phyloP scores from a whole-genome alignment of 257 asterid genomes.

The Anisodus acutangulus region DNA sequence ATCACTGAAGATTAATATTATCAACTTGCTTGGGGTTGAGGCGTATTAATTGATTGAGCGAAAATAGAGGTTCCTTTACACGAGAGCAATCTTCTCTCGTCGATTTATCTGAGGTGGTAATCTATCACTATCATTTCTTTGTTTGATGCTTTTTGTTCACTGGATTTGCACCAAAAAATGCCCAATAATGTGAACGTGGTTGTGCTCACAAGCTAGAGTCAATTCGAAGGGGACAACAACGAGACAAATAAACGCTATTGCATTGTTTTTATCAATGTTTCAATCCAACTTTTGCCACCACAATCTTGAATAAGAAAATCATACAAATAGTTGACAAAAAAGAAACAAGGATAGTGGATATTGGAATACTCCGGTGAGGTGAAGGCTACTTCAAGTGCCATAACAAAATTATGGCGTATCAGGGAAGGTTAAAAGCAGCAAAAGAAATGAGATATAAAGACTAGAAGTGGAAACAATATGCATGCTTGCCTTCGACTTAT shows the following conservation, averaged over 20 bases:
- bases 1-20: background rate
- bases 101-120: background rate
- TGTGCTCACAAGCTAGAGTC: background rate
- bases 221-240: background rate
- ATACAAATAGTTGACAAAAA: background rate
- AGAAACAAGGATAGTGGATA: no score
- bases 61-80: background rate
- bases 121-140: background rate
- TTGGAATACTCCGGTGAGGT: no score
- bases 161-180: background rate
- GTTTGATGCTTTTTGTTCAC: slow-evolving; percentile 1
- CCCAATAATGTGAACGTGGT: background rate
- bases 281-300: background rate
- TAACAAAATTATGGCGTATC: no score
- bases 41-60: background rate
- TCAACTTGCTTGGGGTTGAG: background rate
- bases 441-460: no score
- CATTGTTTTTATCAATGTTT: background rate
- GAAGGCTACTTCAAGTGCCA: no score
- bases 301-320: background rate
- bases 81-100: background rate
- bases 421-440: no score
- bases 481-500: no score
- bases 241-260: background rate
- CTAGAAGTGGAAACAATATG: no score